Evolutionary conservation across 116 monocot genomes (phyloP).

Genomic region (Posidonia oceanica): DNA sequence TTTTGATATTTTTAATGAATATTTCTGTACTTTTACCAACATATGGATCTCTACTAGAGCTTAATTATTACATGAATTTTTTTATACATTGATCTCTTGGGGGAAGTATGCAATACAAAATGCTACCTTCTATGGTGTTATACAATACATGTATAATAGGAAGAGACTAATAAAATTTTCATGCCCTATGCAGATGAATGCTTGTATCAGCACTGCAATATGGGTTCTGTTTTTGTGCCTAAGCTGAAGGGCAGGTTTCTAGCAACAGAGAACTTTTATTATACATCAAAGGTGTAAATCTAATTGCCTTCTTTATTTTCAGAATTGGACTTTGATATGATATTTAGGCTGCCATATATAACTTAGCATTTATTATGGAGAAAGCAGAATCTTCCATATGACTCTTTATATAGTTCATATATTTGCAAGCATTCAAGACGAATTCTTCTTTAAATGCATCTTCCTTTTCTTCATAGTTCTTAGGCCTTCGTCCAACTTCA

Average conservation of each 20-base stretch:
- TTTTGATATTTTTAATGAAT: too few relatives aligned
- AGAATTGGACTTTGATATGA: neutral
- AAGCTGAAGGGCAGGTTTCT: slow-evolving; percentile 64
- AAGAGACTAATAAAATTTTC: neutral
- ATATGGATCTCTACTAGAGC: too few relatives aligned
- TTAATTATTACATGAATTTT: too few relatives aligned
- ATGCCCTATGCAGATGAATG: slow-evolving; percentile 47
- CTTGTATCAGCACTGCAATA: slow-evolving; percentile 29
- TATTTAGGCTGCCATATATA: neutral
- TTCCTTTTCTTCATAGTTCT: slow-evolving; percentile 36
- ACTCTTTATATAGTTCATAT: neutral
- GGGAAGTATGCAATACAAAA: neutral
- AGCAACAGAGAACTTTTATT: slow-evolving; percentile 96
- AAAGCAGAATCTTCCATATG: neutral
- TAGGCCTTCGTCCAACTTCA: slow-evolving; percentile 42
- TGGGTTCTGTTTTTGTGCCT: slow-evolving; percentile 64
- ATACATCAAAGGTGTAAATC: slow-evolving; percentile 62
- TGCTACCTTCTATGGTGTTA: neutral
- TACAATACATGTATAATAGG: neutral
- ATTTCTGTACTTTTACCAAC: too few relatives aligned
- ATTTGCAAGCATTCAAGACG: neutral
- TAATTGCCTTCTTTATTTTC: neutral
- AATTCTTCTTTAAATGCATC: neutral
- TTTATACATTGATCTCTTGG: too few relatives aligned
- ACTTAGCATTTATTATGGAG: too few relatives aligned